These are phyloP conservation scores for Fusarium oligoseptatum DNA, from an alignment of 2,329 filamentous ascomycete species.

Conservation along the genomic window DNA sequence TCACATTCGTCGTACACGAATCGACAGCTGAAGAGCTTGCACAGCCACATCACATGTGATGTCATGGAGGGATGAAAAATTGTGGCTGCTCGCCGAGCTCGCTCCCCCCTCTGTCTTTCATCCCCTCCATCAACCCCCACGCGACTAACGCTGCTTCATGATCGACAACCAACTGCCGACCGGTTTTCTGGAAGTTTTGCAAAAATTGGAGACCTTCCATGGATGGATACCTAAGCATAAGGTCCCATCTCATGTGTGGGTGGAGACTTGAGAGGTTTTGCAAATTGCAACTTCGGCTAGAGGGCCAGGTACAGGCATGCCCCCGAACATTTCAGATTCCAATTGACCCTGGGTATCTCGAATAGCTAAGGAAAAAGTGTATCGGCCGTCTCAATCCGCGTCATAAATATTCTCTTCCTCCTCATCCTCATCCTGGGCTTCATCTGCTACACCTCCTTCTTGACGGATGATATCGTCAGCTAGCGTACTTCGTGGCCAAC, in stretches of 20 bases:
- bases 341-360: slow-evolving; percentile 43
- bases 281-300: slow-evolving; percentile 24
- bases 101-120: slow-evolving; percentile 25
- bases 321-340: slow-evolving; percentile 8
- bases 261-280: background rate
- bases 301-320: background rate
- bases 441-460: slow-evolving; percentile 46
- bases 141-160: slow-evolving; percentile 16
- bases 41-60: slow-evolving; percentile 53
- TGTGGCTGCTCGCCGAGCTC: slow-evolving; percentile 11
- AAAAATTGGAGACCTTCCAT: slow-evolving; percentile 25
- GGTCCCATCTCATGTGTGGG: slow-evolving; percentile 8
- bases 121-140: slow-evolving; percentile 32
- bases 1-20: slow-evolving; percentile 23
- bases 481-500: slow-evolving; percentile 49
- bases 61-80: slow-evolving; percentile 43
- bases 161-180: slow-evolving; percentile 38
- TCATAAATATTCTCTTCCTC: slow-evolving; percentile 33
- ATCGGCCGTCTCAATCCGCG: slow-evolving; percentile 21
- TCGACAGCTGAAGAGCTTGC: slow-evolving; percentile 37
- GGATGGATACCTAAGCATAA: background rate
- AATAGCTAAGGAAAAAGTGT: slow-evolving; percentile 20
- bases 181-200: slow-evolving; percentile 7
- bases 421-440: slow-evolving; percentile 35
- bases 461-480: slow-evolving; percentile 52